A percentile compares a stretch with the other conserved stretches of the same genome.
Evolutionary conservation across 1,284 basidiomycete genomes (phyloP).

Genomic region (Lignosus rhinocerotis): DNA sequence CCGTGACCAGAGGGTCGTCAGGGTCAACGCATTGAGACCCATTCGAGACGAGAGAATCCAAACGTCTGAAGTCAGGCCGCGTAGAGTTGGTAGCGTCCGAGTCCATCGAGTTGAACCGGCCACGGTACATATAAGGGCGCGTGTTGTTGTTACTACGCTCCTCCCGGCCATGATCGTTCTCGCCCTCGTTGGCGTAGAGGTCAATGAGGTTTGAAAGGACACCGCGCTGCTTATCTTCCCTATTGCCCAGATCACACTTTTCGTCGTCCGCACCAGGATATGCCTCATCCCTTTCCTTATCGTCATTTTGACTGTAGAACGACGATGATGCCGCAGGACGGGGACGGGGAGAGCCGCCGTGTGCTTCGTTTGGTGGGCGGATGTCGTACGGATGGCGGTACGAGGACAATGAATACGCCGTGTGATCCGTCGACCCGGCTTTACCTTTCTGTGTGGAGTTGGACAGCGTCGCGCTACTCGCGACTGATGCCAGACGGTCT

Average conservation of each 20-base stretch:
- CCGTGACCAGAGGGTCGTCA: conserved; percentile 36
- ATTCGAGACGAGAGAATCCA: conserved; percentile 20
- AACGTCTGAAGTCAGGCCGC: conserved; percentile 10
- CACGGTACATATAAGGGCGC: not conserved
- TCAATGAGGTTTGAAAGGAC: conserved; percentile 52
- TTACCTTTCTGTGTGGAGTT: conserved; percentile 4
- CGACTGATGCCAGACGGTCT: conserved; percentile 7
- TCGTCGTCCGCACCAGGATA: conserved; percentile 6
- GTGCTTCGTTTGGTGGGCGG: conserved; percentile 45
- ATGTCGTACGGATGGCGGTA: conserved; percentile 64
- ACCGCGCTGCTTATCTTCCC: conserved; percentile 35
- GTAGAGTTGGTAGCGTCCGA: conserved; percentile 10
- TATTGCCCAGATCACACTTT: conserved; percentile 15
- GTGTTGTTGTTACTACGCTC: not conserved
- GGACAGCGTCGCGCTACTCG: conserved; percentile 16
- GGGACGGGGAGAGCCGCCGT: conserved; percentile 35
- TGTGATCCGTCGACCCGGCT: conserved; percentile 26
- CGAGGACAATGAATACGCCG: conserved; percentile 50
- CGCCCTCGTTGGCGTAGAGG: conserved; percentile 45
- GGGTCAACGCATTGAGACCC: conserved; percentile 32
- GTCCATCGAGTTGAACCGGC: conserved; percentile 12
- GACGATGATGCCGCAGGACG: conserved; percentile 10
- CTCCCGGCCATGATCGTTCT: conserved; percentile 25
- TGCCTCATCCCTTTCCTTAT: not conserved
- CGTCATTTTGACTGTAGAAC: conserved; percentile 21